Evolutionary conservation across 2,329 filamentous ascomycete genomes (phyloP), one percentile per base, ranked within the genome.

Genomic region (Exophiala viscosa): DNA sequence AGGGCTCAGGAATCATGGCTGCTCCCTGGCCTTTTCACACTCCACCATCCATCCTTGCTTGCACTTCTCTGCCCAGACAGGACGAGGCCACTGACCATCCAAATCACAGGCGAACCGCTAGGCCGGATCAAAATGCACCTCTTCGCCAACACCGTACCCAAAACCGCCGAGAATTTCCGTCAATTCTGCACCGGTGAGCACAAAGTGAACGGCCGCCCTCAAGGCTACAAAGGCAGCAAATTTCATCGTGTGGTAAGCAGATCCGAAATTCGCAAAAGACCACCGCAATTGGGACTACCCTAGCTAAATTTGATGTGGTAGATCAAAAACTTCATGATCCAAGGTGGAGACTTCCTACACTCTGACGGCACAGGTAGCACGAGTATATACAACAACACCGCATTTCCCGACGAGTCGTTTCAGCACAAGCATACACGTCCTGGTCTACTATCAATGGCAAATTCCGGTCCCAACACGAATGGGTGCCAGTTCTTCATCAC

Each of bases 401-500:
- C 83, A 41, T 97, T 97, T 66, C 82, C 85, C 3, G 93, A 99
- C 67, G 93, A 99, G 75, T 95, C 93, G 69, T 96, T 96, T 67
- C 76, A 69, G 11, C 67, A 90, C 42, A 88, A 85, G 70, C 92
- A 97, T 70, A 87, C 90, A 57, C 74, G 80, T 59, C 80, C 88
- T 1, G 92, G 91, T 3, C 74, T 97, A 47, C 75, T 99, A 41
- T 92, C 87, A 56, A 99, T 97, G 93, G 93, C 93, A 86, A 96
- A 96, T 69, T 87, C 88, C 23, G 92, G 92, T 1, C 87, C 88
- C 48, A 87, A 96, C 72, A 92, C 88, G 60, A 97, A 97, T 70
- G 93, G 93, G 34, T 90, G 84, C 54, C 93, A 97, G 67, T 99
- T 99, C 78, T 99, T 99, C 78, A 92, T 97, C 74, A 96, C 91